phyloP scores from a whole-genome alignment of 805 yeast species.

The Ascoidea asiatica region DNA sequence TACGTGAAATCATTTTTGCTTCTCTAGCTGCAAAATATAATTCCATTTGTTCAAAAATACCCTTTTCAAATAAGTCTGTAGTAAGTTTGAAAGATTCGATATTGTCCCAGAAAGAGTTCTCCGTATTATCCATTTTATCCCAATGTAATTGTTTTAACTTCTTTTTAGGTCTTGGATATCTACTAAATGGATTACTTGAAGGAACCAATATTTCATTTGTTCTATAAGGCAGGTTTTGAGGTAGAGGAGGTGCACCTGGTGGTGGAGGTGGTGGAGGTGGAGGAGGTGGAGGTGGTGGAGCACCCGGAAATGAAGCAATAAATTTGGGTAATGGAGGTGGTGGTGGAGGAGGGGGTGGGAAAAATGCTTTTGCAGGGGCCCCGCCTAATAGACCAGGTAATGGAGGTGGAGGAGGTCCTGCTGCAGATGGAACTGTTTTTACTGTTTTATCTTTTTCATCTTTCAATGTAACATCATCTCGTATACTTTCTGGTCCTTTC shows the following conservation, averaged over 20 bases:
- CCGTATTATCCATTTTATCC: conserved; percentile 82
- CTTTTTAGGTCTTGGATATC: conserved; percentile 53
- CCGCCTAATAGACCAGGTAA: not conserved
- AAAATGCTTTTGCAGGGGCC: conserved; percentile 12
- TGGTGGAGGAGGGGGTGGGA: conserved; percentile 19
- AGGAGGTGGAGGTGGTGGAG: conserved; percentile 22
- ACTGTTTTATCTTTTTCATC: not conserved
- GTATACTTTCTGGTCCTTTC: not conserved
- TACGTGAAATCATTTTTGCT: conserved; percentile 32
- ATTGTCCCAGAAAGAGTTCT: conserved; percentile 76
- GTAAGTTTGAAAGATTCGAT: conserved; percentile 43
- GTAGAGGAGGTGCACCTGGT: conserved; percentile 17
- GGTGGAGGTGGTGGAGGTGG: conserved; percentile 22
- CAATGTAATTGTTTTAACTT: conserved; percentile 92
- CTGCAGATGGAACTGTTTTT: not conserved
- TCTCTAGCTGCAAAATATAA: conserved; percentile 79
- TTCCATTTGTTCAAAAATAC: conserved; percentile 76
- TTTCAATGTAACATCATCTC: conserved; percentile 3
- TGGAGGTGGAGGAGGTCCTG: not conserved
- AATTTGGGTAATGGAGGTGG: conserved; percentile 19
- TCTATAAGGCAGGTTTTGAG: conserved; percentile 12
- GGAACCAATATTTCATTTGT: conserved; percentile 8
- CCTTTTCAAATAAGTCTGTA: conserved; percentile 55
- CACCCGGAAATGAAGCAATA: conserved; percentile 13
- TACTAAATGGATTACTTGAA: conserved; percentile 25